phyloP scores from a whole-genome alignment of 805 yeast genomes.

The Clavispora vitiphila region DNA sequence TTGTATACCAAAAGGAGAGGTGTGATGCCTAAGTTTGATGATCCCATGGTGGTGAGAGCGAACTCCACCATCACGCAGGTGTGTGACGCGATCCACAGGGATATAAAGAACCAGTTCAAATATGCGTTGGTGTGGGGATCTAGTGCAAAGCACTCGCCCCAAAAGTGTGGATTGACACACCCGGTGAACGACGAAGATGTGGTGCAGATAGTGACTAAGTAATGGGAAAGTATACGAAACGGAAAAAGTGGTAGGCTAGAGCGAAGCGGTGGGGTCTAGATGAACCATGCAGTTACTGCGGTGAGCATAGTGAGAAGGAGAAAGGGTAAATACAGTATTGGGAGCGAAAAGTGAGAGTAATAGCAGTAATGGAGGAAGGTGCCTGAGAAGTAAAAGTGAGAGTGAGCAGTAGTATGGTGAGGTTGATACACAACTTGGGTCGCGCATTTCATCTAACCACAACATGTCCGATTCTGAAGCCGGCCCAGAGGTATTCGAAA shows the following conservation, averaged over 20 bases:
- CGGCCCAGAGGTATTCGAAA: conserved; percentile 37
- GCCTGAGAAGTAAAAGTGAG: no score
- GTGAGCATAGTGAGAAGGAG: no score
- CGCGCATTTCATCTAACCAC: no score
- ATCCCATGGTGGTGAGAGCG: conserved; percentile 86
- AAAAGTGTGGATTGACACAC: conserved; percentile 88
- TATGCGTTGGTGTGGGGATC: conserved; percentile 97
- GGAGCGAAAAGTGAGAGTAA: no score
- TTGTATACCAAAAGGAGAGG: conserved; percentile 89
- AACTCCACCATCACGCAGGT: conserved; percentile 78
- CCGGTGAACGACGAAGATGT: conserved; percentile 90
- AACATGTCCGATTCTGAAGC: conserved; percentile 1
- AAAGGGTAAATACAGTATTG: no score
- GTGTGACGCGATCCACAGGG: conserved; percentile 89
- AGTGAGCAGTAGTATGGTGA: no score
- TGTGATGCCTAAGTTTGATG: conserved; percentile 69
- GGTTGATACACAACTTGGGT: no score
- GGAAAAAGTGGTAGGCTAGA: no score
- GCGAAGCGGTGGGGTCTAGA: no score
- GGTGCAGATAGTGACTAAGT: conserved; percentile 84
- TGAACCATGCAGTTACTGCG: no score
- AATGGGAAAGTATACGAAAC: neutral
- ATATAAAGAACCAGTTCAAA: conserved; percentile 85
- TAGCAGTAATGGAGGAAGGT: no score
- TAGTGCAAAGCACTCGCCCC: conserved; percentile 92